Evolutionary conservation across 2,329 filamentous ascomycete species (phyloP).

Genomic region (Talaromyces sp.): DNA sequence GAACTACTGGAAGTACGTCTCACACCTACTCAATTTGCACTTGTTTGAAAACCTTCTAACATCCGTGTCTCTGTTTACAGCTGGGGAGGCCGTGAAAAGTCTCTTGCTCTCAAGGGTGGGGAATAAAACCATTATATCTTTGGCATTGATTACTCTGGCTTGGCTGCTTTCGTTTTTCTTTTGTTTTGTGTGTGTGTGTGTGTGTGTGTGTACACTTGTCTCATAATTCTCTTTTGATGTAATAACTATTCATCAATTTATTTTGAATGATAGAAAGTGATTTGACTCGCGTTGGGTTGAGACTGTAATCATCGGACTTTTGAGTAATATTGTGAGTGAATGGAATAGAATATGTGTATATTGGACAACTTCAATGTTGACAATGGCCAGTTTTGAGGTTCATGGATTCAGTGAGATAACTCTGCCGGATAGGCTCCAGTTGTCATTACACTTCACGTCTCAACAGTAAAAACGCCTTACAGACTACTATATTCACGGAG

Average conservation of each 20-base stretch:
- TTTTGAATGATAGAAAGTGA: background rate
- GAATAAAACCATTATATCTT: background rate
- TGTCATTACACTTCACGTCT: too few species aligned
- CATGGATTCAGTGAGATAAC: too few species aligned
- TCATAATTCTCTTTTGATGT: background rate
- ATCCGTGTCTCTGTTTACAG: constrained; percentile 16
- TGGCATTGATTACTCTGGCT: background rate
- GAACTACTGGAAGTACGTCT: constrained; percentile 52
- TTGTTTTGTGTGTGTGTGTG: background rate
- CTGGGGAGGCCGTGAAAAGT: constrained; percentile 39
- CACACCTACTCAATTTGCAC: background rate
- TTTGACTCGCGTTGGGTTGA: background rate
- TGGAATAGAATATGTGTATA: too few species aligned
- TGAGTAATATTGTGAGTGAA: background rate
- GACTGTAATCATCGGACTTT: background rate
- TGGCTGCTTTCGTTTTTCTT: background rate
- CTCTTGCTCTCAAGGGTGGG: constrained; percentile 27
- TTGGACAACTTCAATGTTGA: too few species aligned
- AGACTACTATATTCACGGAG: too few species aligned
- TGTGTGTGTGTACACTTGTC: background rate
- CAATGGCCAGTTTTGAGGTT: too few species aligned
- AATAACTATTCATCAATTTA: background rate
- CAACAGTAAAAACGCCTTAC: too few species aligned
- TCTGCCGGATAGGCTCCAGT: too few species aligned
- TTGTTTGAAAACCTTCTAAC: background rate